These are phyloP conservation scores for Alternaria angustiovoidea DNA, from an alignment of 2,329 filamentous ascomycete genomes.

Conservation along the genomic window DNA sequence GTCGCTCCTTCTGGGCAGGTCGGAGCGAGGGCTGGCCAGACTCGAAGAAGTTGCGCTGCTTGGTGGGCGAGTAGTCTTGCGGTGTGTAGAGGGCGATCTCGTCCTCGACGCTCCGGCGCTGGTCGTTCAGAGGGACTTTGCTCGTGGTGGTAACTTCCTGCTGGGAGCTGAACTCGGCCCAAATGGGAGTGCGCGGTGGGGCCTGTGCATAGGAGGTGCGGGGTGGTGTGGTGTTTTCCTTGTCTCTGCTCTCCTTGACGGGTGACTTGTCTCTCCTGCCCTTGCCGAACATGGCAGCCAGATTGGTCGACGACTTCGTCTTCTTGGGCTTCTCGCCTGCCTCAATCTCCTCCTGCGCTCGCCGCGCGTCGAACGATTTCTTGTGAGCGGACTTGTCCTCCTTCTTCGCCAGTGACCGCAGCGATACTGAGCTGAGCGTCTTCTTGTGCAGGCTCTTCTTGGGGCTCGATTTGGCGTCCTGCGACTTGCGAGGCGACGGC, in stretches of 20 bases:
- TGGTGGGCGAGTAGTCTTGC: slow-evolving; percentile 66
- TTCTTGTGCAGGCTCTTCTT: slow-evolving; percentile 59
- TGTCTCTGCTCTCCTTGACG: slow-evolving; percentile 65
- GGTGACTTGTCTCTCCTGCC: slow-evolving; percentile 69
- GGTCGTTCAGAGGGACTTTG: slow-evolving; percentile 56
- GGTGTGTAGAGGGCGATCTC: slow-evolving; percentile 68
- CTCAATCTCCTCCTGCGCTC: slow-evolving; percentile 38
- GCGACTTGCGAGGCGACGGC: slow-evolving; percentile 49
- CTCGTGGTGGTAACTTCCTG: slow-evolving; percentile 47
- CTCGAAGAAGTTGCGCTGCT: slow-evolving; percentile 68
- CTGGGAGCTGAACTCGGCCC: slow-evolving; percentile 72
- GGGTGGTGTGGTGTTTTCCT: slow-evolving; percentile 79
- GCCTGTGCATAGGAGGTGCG: slow-evolving; percentile 55
- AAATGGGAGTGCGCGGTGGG: slow-evolving; percentile 72
- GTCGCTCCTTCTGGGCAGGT: slow-evolving; percentile 52
- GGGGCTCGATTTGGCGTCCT: slow-evolving; percentile 48
- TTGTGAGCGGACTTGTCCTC: slow-evolving; percentile 45
- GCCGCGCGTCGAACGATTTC: slow-evolving; percentile 41
- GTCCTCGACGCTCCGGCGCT: slow-evolving; percentile 57
- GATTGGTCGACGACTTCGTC: slow-evolving; percentile 81
- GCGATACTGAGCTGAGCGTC: slow-evolving; percentile 62
- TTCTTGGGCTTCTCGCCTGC: slow-evolving; percentile 65
- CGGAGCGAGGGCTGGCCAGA: slow-evolving; percentile 56
- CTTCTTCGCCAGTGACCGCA: slow-evolving; percentile 61
- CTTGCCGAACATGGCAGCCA: slow-evolving; percentile 78